A percentile compares a stretch with the other conserved stretches of the same genome.
phyloP scores from a whole-genome alignment of 164 flowering plant genomes.

The Magnolia changhungtana region DNA sequence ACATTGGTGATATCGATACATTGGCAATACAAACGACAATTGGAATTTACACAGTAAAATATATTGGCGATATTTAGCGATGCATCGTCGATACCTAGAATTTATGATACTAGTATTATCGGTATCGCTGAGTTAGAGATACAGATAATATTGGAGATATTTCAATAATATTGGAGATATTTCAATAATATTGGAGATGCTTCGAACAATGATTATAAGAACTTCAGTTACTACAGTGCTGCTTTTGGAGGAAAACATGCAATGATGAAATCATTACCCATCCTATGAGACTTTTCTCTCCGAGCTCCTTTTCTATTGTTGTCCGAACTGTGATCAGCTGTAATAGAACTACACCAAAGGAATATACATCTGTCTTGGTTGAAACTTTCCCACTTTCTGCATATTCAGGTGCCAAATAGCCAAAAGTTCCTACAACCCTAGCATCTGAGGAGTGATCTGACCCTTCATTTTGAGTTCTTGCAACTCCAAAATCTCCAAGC shows the following conservation, averaged over 20 bases:
- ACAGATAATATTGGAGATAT: too few species aligned
- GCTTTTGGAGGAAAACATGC: background rate
- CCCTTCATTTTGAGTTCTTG: constrained; percentile 44
- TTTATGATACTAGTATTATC: too few species aligned
- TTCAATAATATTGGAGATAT: too few species aligned
- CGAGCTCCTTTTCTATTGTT: constrained; percentile 43
- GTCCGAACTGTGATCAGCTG: constrained; percentile 59
- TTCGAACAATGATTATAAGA: background rate
- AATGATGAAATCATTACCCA: constrained; percentile 43
- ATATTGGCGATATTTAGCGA: too few species aligned
- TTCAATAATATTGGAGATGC: too few species aligned
- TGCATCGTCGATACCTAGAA: too few species aligned
- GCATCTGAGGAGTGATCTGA: constrained; percentile 38
- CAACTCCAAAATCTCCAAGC: constrained; percentile 83
- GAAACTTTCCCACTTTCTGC: constrained; percentile 63
- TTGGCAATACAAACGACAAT: too few species aligned
- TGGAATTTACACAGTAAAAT: too few species aligned
- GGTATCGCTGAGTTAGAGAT: too few species aligned
- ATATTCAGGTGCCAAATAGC: constrained; percentile 81
- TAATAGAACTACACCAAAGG: constrained; percentile 66
- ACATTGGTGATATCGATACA: too few species aligned
- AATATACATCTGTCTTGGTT: constrained; percentile 63
- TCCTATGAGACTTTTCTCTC: constrained; percentile 58
- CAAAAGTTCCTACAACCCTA: constrained; percentile 62
- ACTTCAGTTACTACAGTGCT: background rate